Base-by-base conservation (phyloP, 768 basidiomycete genomes). In the Chlorophyllum brunneum region DNA sequence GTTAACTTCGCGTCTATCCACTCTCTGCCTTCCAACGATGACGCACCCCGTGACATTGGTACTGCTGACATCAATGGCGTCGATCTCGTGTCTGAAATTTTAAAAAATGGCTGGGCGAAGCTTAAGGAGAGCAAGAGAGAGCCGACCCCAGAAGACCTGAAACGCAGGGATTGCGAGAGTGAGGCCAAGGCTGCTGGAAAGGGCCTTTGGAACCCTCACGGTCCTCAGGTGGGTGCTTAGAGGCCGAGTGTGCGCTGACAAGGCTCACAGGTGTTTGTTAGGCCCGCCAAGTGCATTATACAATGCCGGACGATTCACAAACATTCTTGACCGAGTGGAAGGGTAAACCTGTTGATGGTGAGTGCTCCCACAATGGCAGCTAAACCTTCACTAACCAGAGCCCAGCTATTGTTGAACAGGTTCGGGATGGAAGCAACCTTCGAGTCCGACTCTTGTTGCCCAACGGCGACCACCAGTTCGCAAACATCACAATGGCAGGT, bases 21-120 rank as follows among this genome's bases (percentile, higher is more conserved):
- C 67, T 84, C 86, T 34, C 72, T 97, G 36, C 79, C 89, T 8
- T 70, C 85, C 29, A 85, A 82, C 54, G 89, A 90, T 58, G 90
- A 90, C 54, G 68, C 79, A 31, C 77, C 83, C 23, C 86, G 91
- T 57, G 93, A 94, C 66, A 75, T 94, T 47, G 92, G 92, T 24
- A 77, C 72, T 24, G 89, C 80, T 15, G 86, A 90, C 54, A 78
- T 91, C 31, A 79, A 73, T 41, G 88, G 86, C 5, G 65, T 82
- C 47, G 92, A 95, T 61, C 67, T 95, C 18, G 74, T 83, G 3
- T 75, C 77, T 0, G 89, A 93, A 63, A 67, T 95, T n/a, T 76
- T 98, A 34, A 82, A 78, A 62, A 81, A 79, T 55, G 97, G 95
- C n/a, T 98, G 93, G 93, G 92, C 82, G 9, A 95, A 90, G 69